A percentile compares a stretch with the other conserved stretches of the same genome.
These are phyloP conservation scores for Hippophae rhamnoides DNA, from an alignment of 306 rosid genomes.

Conservation along the genomic window DNA sequence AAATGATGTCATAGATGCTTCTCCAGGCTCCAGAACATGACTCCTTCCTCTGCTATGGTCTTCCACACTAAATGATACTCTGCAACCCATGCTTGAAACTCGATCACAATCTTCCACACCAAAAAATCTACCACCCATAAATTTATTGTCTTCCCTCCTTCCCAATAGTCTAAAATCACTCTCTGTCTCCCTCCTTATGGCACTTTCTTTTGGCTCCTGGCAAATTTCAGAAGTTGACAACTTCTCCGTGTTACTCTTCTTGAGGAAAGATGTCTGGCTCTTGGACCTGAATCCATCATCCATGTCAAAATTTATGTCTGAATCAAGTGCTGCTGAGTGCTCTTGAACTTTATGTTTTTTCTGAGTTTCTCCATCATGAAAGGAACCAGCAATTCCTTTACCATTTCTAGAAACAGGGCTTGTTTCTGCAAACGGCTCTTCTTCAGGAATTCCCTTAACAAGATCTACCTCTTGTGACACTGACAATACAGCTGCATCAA, in stretches of 20 bases:
- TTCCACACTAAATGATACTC: constrained; percentile 68
- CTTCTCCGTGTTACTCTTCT: constrained; percentile 33
- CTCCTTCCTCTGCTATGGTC: constrained; percentile 44
- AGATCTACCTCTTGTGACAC: constrained; percentile 66
- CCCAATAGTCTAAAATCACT: constrained; percentile 87
- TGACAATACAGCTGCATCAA: constrained; percentile 83
- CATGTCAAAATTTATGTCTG: constrained; percentile 9
- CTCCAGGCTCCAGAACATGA: constrained; percentile 52
- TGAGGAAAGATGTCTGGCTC: constrained; percentile 28
- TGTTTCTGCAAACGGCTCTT: constrained; percentile 41
- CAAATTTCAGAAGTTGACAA: constrained; percentile 47
- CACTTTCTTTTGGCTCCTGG: constrained; percentile 64
- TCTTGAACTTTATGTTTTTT: constrained; percentile 49
- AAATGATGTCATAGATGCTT: constrained; percentile 41
- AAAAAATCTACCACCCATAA: constrained; percentile 54
- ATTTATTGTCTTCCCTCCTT: constrained; percentile 64
- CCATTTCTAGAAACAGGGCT: constrained; percentile 31
- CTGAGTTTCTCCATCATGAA: constrained; percentile 39
- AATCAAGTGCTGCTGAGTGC: constrained; percentile 16
- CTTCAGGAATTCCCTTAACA: constrained; percentile 77
- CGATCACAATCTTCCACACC: constrained; percentile 68
- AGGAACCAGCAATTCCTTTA: constrained; percentile 20
- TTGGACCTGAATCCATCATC: constrained; percentile 30
- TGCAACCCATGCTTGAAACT: constrained; percentile 41
- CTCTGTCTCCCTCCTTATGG: constrained; percentile 95